Conservation (phyloP, 441 rosid genomes). For the Flueggea neowawraea region DNA sequence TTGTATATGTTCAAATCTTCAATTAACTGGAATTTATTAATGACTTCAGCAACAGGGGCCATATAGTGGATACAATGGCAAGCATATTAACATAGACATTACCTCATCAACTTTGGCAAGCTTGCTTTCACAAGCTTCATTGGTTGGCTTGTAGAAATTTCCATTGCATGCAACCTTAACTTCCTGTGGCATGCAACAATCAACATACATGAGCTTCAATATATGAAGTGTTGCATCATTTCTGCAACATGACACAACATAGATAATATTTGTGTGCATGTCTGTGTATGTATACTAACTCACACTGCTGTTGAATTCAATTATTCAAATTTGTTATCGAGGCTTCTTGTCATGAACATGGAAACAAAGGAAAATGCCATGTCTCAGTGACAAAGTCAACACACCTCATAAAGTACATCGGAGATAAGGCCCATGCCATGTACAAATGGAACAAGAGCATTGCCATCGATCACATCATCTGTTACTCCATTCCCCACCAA, state of each 20-base stretch:
- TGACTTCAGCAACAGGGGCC: conserved; percentile 6
- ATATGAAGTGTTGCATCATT: too few species aligned
- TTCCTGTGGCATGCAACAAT: conserved; percentile 38
- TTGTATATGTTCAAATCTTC: conserved; percentile 54
- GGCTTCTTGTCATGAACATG: too few species aligned
- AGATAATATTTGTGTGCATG: too few species aligned
- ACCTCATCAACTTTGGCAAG: conserved; percentile 48
- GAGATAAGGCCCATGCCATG: conserved; percentile 96
- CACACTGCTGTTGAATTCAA: too few species aligned
- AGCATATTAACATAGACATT: background rate
- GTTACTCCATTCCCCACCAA: conserved; percentile 86
- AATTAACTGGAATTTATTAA: conserved; percentile 36
- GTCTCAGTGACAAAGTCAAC: conserved; percentile 8
- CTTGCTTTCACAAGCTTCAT: conserved; percentile 31
- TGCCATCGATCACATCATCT: conserved; percentile 61
- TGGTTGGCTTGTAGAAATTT: conserved; percentile 29
- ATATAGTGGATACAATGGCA: conserved; percentile 5
- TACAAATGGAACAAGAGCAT: conserved; percentile 77
- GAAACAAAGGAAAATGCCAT: background rate
- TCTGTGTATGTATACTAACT: too few species aligned
- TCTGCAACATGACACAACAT: too few species aligned
- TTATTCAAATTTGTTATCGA: too few species aligned
- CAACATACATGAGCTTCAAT: background rate
- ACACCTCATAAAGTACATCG: conserved; percentile 60
- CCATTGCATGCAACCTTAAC: conserved; percentile 47